Base-by-base conservation (phyloP, 106 monocot genomes). In the Narthecium ossifragum region DNA sequence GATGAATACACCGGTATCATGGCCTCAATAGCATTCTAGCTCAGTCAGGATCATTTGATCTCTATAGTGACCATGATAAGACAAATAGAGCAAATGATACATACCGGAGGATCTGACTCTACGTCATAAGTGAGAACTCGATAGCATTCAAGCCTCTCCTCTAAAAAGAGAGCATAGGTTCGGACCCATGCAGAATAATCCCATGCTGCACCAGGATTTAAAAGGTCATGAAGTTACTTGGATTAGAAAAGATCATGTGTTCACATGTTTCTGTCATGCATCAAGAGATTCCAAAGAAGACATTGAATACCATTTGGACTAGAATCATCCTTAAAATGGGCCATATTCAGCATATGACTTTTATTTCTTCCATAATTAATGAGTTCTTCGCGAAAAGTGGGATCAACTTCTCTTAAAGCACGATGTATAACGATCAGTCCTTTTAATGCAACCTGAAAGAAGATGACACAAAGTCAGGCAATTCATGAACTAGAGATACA, bases 241-340 rank as follows among this genome's bases (percentile, higher is more conserved):
- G 6, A 26, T 25, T 23, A 26, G 34, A 66, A 8, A 11, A 18
- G 75, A n/a, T 50, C 28, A 60, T 28, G 5, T 39, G 25, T 5
- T 6, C 10, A 20, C 9, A 25, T 26, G 27, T 60, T 40, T 29
- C 20, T 26, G 25, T n/a, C 28, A 22, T 11, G 46, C 23, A 8
- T 18, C 17, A 34, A 8, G 1, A 24, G 48, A 57, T 25, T 20
- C 25, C 5, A 66, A 41, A 17, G 1, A 45, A 31, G 24, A 23
- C 4, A 34, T 61, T 23, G 1, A 48, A 57, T 80, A 96, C 94
- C 86, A 55, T 78, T 62, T 75, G 82, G 75, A 69, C 90, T 86
- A 22, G 96, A 96, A 74, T 96, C 96, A 84, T 96, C 96, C 75
- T 84, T 90, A 71, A 96, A 96, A 73, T 96, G 86, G 15, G 86